Evolutionary conservation across 176 grass and related monocot species (phyloP).

Genomic region (Pontederia paniculata): DNA sequence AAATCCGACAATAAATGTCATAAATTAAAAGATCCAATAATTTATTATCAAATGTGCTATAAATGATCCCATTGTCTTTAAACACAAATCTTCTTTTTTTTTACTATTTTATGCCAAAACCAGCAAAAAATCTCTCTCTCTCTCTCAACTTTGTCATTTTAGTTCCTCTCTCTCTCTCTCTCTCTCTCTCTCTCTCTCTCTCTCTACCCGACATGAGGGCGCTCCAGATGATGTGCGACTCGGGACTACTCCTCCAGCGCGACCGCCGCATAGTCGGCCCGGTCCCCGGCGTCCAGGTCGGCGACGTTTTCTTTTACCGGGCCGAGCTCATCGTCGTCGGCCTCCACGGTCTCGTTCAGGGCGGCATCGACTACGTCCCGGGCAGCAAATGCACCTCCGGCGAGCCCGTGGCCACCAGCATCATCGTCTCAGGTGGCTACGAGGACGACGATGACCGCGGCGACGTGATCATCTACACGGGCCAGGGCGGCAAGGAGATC

Average conservation of each 20-base stretch:
- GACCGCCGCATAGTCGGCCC: conserved; percentile 44
- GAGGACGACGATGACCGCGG: conserved; percentile 78
- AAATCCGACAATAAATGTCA: too few relatives aligned
- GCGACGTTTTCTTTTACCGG: conserved; percentile 83
- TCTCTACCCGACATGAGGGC: too few relatives aligned
- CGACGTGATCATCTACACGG: conserved; percentile 70
- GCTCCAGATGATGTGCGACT: conserved; percentile 25
- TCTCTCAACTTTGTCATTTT: too few relatives aligned
- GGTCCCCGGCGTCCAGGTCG: conserved; percentile 57
- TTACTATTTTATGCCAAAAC: too few relatives aligned
- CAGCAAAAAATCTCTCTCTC: too few relatives aligned
- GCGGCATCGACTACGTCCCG: conserved; percentile 60
- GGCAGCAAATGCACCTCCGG: conserved; percentile 33
- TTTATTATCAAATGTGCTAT: too few relatives aligned
- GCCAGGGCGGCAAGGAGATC: conserved; percentile 62
- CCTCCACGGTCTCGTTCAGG: conserved; percentile 63
- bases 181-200: too few relatives aligned
- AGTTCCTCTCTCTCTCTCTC: too few relatives aligned
- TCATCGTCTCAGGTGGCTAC: conserved; percentile 79
- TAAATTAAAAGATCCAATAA: too few relatives aligned
- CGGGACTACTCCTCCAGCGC: conserved; percentile 43
- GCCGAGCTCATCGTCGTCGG: conserved; percentile 75
- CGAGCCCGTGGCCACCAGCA: conserved; percentile 73
- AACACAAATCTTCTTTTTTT: too few relatives aligned
- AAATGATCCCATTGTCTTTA: too few relatives aligned